Evolutionary conservation across 768 basidiomycete genomes (phyloP), one percentile per base, ranked within the genome.

Genomic region (Exidia glandulosa): DNA sequence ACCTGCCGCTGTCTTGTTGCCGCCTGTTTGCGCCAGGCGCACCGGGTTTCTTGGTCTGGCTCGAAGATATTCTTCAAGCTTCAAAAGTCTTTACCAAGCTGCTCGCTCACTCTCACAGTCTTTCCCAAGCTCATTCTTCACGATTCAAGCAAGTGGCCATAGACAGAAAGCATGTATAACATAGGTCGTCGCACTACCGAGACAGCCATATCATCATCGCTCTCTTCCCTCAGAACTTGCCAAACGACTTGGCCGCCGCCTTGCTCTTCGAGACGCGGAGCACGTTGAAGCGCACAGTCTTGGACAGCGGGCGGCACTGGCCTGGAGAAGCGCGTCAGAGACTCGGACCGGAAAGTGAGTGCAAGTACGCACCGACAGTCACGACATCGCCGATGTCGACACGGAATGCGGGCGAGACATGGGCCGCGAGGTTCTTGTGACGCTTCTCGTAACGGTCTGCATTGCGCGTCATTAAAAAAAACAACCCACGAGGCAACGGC

Each of bases 271-370:
- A 73, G 74, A 99, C 95, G 69, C 94, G 88, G 72, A 98, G 76
- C 61, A 99, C 96, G 77, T 99, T 99, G 87, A 99, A 99, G 57
- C 96, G 90, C 69, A 97, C 92, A 33, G 95, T 98, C 78, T 99
- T 99, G 63, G 96, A 98, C 69, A 98, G 77, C 67, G 96, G 96
- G 72, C 96, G 88, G 81, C 96, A 99, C 84, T 99, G 96, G 34
- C 94, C 93, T 93, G 67, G 50, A 61, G 32, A 31, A 19, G 47
- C 30, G 29, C 45, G 19, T 13, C 32, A 9, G n/a, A 19, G 25
- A 36, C 25, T 13, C 45, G 60, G 25, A 62, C 16, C 34, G 27
- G 0, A 54, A 60, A 9, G 27, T 32, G 31, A 19, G 33, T 19
- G 9, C 19, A 5, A 33, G 41, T 5, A 85, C 88, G 66, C 67